Conservation (phyloP, 2,329 filamentous ascomycete genomes). For the Sporothrix humicola region DNA sequence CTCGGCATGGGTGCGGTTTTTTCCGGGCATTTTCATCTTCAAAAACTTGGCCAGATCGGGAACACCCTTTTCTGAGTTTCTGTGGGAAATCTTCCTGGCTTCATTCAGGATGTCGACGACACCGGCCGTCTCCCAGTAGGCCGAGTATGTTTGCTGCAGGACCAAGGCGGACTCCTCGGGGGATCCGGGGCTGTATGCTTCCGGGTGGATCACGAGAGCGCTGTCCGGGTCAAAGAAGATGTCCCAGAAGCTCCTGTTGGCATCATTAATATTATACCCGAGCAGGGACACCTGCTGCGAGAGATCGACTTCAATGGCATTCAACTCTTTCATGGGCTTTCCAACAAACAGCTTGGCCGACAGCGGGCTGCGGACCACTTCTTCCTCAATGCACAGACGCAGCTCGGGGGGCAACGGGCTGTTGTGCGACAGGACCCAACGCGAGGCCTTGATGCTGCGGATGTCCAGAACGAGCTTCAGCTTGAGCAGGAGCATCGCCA, state of each 20-base stretch:
- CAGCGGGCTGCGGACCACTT: constrained; percentile 40
- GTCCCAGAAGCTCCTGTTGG: not conserved
- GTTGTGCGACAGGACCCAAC: constrained; percentile 36
- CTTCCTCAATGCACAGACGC: constrained; percentile 37
- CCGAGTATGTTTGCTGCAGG: constrained; percentile 39
- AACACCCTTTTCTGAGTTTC: constrained; percentile 21
- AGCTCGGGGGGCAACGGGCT: constrained; percentile 38
- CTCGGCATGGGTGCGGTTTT: constrained; percentile 29
- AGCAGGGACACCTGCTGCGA: not conserved
- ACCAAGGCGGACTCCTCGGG: constrained; percentile 35
- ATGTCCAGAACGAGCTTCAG: constrained; percentile 43
- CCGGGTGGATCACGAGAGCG: not conserved
- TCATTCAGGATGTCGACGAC: constrained; percentile 39
- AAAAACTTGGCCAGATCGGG: constrained; percentile 11
- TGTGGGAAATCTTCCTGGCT: constrained; percentile 32
- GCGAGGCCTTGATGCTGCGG: constrained; percentile 38
- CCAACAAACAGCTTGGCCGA: constrained; percentile 35
- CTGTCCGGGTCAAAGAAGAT: constrained; percentile 21
- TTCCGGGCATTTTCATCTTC: not conserved
- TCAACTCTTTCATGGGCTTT: constrained; percentile 23
- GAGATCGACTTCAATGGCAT: not conserved
- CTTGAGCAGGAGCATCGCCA: constrained; percentile 40
- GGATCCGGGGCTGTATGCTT: constrained; percentile 23
- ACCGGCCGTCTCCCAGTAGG: constrained; percentile 40
- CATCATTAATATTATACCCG: not conserved